These are phyloP conservation scores for Mimosa bimucronata DNA, from an alignment of 306 rosid genomes.

Conservation along the genomic window DNA sequence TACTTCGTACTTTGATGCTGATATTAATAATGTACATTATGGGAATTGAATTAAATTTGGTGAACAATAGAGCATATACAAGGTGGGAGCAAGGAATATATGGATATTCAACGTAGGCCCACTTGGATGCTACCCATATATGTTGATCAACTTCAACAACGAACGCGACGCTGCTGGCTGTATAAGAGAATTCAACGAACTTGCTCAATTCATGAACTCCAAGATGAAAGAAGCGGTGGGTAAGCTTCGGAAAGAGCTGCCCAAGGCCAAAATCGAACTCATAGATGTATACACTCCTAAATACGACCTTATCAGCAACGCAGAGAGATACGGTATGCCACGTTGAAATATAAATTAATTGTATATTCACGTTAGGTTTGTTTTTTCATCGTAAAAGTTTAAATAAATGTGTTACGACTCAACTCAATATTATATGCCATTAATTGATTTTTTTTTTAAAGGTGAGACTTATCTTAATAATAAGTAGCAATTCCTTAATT, in stretches of 20 bases:
- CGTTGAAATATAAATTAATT: too few species aligned
- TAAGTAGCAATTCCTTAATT: too few species aligned
- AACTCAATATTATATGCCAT: too few species aligned
- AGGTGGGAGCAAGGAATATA: neutral
- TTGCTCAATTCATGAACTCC: neutral
- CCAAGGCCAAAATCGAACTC: neutral
- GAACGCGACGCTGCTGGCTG: neutral
- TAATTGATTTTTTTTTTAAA: too few species aligned
- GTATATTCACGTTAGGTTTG: too few species aligned
- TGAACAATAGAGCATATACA: neutral
- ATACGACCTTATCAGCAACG: neutral
- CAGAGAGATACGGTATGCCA: neutral
- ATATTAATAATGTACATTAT: neutral
- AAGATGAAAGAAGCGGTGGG: neutral
- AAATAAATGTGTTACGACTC: too few species aligned
- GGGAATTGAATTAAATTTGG: neutral
- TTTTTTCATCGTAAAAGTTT: too few species aligned
- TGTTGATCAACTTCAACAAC: neutral
- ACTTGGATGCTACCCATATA: neutral
- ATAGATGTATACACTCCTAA: neutral
- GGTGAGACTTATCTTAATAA: too few species aligned
- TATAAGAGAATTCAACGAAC: neutral
- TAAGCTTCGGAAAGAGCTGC: neutral
- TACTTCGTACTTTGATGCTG: neutral
- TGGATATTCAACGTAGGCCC: neutral